Evolutionary conservation across 78 protist genomes (phyloP).

Genomic region (Protostelium mycophagum): DNA sequence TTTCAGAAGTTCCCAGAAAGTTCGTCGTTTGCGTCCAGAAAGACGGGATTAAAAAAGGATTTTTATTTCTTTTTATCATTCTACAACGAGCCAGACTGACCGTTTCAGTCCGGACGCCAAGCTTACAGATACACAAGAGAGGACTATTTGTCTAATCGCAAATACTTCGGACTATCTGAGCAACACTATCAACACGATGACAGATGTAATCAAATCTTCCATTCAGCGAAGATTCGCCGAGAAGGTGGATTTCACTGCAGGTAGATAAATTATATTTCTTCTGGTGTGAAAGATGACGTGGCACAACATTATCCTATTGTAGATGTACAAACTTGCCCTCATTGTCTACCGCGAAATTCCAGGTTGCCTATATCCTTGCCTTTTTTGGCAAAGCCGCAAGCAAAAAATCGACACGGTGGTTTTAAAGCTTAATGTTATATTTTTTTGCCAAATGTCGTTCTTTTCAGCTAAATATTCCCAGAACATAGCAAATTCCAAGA

Average conservation of each 20-base stretch:
- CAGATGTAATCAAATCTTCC: slow-evolving; percentile 19
- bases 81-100: slow-evolving; percentile 7
- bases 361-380: too few relatives aligned
- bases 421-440: too few relatives aligned
- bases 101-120: slow-evolving; percentile 17
- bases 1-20: too few relatives aligned
- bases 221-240: slow-evolving; percentile 19
- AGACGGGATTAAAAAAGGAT: too few relatives aligned
- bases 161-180: slow-evolving; percentile 54
- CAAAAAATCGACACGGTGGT: too few relatives aligned
- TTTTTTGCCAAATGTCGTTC: too few relatives aligned
- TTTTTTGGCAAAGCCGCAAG: too few relatives aligned
- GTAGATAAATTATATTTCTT: too few relatives aligned
- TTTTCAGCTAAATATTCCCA: too few relatives aligned
- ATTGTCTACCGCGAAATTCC: too few relatives aligned
- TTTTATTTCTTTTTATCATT: not conserved
- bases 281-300: not conserved
- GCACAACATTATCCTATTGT: not conserved
- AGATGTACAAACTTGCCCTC: too few relatives aligned
- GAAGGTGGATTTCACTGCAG: slow-evolving; percentile 21
- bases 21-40: too few relatives aligned
- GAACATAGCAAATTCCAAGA: slow-evolving; percentile 27
- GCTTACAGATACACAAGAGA: slow-evolving; percentile 16
- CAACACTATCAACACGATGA: slow-evolving; percentile 22
- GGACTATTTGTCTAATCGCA: slow-evolving; percentile 26